Evolutionary conservation across 2,329 filamentous ascomycete species (phyloP), one percentile per base, ranked within the genome.

Genomic region (Colletotrichum gigasporum): DNA sequence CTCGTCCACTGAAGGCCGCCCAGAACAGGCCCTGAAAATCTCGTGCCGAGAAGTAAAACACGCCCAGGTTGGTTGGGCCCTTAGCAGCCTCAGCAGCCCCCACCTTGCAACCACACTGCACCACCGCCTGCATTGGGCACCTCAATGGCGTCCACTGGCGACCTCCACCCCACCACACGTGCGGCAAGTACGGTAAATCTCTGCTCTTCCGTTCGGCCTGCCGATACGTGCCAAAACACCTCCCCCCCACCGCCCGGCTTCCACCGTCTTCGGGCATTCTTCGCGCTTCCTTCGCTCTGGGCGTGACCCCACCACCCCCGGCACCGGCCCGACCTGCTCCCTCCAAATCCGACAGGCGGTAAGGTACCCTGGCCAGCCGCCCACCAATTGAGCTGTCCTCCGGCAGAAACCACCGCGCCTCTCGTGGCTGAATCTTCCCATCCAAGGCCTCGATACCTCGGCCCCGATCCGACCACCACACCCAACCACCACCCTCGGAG

Each of bases 391-490:
- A 39, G 45, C 30, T 59, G 39, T 55, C 39, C 52, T 47, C 18
- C 60, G 60, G 60, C 60, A 63, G 60, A 63, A 63, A 39, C 37
- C 54, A 28, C 52, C 32, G 41, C 35, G 35, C 44, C 26, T 22
- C 48, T 11, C 56, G 41, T 18, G 30, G 30, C 42, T 30, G 44
- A 58, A 51, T 22, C 39, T 51, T 47, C 45, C 26, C 18, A 37
- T 34, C 37, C 2, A 22, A 16, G 16, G 54, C 45, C 54, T 45
- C 60, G 60, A 35, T n/a, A 41, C 30, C 48, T 54, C 44, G 45
- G 42, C 48, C 5, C 44, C 16, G 32, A 22, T 44, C 34, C n/a
- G n/a, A 18, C 52, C 28, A 30, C 50, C 39, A n/a, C 16, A 18
- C 6, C 6, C 35, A 30, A 26, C 37, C 20, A 6, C 7, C 35